These are phyloP conservation scores for Mycena rebaudengoi DNA, from an alignment of 768 basidiomycete genomes.

Conservation along the genomic window DNA sequence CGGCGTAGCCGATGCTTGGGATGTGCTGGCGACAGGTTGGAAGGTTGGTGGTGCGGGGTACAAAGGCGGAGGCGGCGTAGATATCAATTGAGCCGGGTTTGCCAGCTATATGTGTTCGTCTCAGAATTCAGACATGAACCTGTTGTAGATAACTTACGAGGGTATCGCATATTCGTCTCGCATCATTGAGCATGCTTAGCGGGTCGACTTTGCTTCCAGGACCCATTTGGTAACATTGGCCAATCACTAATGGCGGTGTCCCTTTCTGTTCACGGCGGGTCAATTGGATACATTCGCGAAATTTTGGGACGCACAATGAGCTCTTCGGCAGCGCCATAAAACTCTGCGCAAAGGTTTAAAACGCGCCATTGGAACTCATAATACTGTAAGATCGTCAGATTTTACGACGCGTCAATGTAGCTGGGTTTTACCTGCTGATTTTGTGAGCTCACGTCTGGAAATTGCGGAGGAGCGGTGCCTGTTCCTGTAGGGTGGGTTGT, in stretches of 20 bases:
- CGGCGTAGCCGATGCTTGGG: constrained; percentile 40
- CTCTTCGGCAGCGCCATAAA: constrained; percentile 87
- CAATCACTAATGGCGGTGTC: constrained; percentile 75
- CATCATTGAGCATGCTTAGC: constrained; percentile 75
- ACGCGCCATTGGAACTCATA: constrained; percentile 91
- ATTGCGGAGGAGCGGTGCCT: constrained; percentile 45
- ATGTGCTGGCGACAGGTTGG: constrained; percentile 31
- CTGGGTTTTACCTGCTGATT: constrained; percentile 23
- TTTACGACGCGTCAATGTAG: not conserved
- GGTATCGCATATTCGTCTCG: constrained; percentile 80
- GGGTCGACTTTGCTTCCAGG: constrained; percentile 77
- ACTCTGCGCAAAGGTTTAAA: constrained; percentile 83
- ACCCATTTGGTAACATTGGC: constrained; percentile 83
- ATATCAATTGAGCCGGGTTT: constrained; percentile 75
- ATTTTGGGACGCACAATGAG: constrained; percentile 66
- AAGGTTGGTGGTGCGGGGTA: constrained; percentile 58
- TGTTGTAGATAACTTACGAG: constrained; percentile 55
- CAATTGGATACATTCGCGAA: constrained; percentile 21
- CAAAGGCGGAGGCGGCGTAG: constrained; percentile 70
- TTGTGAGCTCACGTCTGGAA: constrained; percentile 44
- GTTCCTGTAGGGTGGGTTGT: constrained; percentile 14
- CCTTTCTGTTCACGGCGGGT: constrained; percentile 50
- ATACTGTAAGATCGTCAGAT: constrained; percentile 42
- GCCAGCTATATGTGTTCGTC: constrained; percentile 59
- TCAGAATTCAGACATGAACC: constrained; percentile 18